phyloP scores from a whole-genome alignment of 305 asterid genomes.

The Fraxinus platypoda region DNA sequence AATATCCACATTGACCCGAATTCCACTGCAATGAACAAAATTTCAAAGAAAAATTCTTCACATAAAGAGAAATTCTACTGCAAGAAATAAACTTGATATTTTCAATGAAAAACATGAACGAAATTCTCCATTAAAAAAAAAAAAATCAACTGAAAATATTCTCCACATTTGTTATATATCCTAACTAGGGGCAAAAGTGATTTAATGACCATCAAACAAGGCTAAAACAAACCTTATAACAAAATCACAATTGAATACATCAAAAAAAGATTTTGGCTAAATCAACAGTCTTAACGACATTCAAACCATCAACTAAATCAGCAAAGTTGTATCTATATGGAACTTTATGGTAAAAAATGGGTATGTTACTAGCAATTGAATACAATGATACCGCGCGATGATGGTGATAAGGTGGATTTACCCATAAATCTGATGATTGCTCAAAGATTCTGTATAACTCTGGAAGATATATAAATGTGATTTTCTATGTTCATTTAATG shows the following conservation, averaged over 20 bases:
- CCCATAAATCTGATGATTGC: not conserved
- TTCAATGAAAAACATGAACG: not conserved
- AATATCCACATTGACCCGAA: not conserved
- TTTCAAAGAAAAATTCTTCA: not conserved
- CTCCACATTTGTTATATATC: not conserved
- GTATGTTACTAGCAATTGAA: not conserved
- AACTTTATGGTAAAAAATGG: not conserved
- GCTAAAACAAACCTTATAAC: not conserved
- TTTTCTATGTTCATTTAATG: not conserved
- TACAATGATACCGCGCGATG: not conserved
- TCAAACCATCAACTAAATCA: not conserved
- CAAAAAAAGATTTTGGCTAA: no score
- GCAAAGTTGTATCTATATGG: not conserved
- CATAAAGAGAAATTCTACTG: not conserved
- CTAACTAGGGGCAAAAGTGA: not conserved
- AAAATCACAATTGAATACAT: not conserved
- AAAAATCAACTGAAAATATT: no score
- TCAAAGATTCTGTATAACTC: not conserved
- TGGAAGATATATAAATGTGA: no score
- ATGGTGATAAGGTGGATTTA: not conserved
- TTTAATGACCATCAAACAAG: no score
- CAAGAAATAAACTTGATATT: not conserved
- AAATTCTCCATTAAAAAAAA: not conserved
- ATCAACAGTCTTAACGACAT: not conserved
- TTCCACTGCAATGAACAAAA: not conserved